Percentiles rank a stretch among this genome's conserved stretches.
phyloP scores from a whole-genome alignment of 306 rosid genomes.

The Sesbania bispinosa region DNA sequence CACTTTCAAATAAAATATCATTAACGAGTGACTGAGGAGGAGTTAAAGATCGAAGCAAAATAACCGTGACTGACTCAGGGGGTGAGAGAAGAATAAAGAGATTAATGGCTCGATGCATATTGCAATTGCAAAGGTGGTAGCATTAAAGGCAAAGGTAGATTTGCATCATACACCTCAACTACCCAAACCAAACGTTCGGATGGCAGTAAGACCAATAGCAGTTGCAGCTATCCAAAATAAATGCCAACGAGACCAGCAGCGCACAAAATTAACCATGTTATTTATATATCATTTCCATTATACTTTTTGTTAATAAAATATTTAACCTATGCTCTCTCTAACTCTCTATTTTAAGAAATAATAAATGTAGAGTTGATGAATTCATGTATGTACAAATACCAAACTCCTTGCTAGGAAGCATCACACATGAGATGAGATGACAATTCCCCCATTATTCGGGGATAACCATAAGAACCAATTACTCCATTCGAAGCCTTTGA shows the following conservation, averaged over 20 bases:
- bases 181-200: neutral
- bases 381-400: too few species aligned
- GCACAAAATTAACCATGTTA: neutral
- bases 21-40: neutral
- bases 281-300: neutral
- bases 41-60: neutral
- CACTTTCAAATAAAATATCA: too few species aligned
- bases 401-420: too few species aligned
- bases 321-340: too few species aligned
- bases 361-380: too few species aligned
- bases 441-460: too few species aligned
- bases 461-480: too few species aligned
- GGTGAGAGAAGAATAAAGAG: neutral
- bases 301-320: too few species aligned
- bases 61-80: conserved; percentile 30
- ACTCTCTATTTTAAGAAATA: too few species aligned
- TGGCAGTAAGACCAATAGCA: neutral
- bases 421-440: too few species aligned
- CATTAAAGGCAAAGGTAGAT: conserved; percentile 20
- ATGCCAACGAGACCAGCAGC: neutral
- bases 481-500: too few species aligned
- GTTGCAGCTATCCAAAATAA: neutral
- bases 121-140: neutral
- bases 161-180: neutral
- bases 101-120: neutral